Conservation (phyloP, 2,329 filamentous ascomycete genomes). For the Cladosporium sp. region DNA sequence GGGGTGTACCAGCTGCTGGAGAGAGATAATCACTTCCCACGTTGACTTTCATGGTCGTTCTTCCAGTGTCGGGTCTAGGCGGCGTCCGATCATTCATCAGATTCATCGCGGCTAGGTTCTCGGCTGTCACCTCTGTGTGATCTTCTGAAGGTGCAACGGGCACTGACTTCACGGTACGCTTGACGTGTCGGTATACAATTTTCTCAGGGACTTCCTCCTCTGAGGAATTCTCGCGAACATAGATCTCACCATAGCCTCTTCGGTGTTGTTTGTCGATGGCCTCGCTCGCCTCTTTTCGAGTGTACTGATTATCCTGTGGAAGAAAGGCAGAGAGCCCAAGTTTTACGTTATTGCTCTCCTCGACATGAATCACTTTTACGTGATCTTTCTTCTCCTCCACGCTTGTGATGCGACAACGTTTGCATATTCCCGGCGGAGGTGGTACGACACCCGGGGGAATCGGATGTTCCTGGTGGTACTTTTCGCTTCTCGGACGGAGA, state of each 20-base stretch:
- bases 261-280: background rate
- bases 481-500: conserved; percentile 28
- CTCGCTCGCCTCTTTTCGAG: background rate
- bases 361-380: conserved; percentile 17
- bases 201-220: background rate
- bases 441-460: conserved; percentile 29
- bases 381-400: conserved; percentile 19
- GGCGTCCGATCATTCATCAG: conserved; percentile 9
- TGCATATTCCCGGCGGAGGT: conserved; percentile 31
- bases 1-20: background rate
- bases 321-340: conserved; percentile 25
- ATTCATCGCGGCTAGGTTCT: conserved; percentile 14
- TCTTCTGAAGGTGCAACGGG: conserved; percentile 2
- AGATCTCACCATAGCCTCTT: conserved; percentile 1
- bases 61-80: background rate
- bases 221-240: background rate
- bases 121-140: conserved; percentile 6
- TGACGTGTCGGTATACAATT: conserved; percentile 14
- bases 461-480: conserved; percentile 32
- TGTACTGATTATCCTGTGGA: conserved; percentile 15
- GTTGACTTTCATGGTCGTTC: background rate
- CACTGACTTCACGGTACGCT: background rate
- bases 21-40: background rate
- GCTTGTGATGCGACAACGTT: conserved; percentile 27
- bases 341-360: conserved; percentile 25